Conservation (phyloP, 192 early-diverging fungal species). For the Bifiguratus adelaidae region DNA sequence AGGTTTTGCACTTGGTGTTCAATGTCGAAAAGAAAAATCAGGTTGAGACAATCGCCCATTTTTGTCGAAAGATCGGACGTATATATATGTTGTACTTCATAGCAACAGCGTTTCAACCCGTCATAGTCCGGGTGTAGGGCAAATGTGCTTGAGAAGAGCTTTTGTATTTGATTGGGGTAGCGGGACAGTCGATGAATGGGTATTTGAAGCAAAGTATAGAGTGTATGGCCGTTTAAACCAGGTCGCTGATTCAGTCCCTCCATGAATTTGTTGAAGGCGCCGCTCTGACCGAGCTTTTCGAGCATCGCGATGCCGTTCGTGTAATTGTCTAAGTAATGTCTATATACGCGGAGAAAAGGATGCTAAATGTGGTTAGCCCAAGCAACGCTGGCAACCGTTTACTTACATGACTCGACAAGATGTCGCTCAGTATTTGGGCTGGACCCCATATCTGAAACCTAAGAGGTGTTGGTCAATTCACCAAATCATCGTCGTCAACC, state of each 20-base stretch:
- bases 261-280: slow-evolving; percentile 18
- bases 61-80: neutral
- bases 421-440: slow-evolving; percentile 18
- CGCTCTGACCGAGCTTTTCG: slow-evolving; percentile 7
- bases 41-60: slow-evolving; percentile 7
- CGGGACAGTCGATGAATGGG: slow-evolving; percentile 12
- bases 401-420: slow-evolving; percentile 13
- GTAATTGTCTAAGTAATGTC: slow-evolving; percentile 11
- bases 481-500: neutral
- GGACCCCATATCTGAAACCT: slow-evolving; percentile 21
- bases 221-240: slow-evolving; percentile 3
- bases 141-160: slow-evolving; percentile 6
- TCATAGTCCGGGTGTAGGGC: slow-evolving; percentile 22
- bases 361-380: slow-evolving; percentile 5
- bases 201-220: slow-evolving; percentile 14
- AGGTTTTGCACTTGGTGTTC: slow-evolving; percentile 10
- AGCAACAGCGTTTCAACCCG: slow-evolving; percentile 1
- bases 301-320: slow-evolving; percentile 10
- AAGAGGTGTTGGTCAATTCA: neutral
- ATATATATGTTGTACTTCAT: neutral
- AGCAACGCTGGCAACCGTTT: neutral
- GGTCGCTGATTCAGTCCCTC: slow-evolving; percentile 15
- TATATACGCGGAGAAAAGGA: slow-evolving; percentile 8
- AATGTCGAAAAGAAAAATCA: slow-evolving; percentile 13
- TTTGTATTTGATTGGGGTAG: slow-evolving; percentile 11